Evolutionary conservation across 768 basidiomycete species (phyloP).

Genomic region (Macrolepiota fuliginosa): DNA sequence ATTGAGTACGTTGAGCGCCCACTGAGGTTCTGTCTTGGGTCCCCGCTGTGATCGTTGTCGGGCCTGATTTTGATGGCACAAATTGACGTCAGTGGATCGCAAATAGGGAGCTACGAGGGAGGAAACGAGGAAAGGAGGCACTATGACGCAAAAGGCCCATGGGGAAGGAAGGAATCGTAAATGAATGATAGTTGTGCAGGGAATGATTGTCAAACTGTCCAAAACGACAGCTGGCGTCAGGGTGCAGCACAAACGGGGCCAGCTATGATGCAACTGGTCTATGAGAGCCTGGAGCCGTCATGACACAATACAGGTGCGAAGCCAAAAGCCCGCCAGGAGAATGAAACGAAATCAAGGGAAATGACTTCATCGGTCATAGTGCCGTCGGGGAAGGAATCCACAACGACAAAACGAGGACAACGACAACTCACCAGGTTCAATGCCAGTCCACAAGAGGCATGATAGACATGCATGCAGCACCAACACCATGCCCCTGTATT

Average conservation of each 20-base stretch:
- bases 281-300: conserved; percentile 11
- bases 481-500: conserved; percentile 83
- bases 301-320: conserved; percentile 13
- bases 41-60: conserved; percentile 36
- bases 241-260: not conserved
- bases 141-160: conserved; percentile 7
- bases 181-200: conserved; percentile 4
- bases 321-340: conserved; percentile 13
- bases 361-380: conserved; percentile 5
- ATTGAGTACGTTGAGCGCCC: conserved; percentile 42
- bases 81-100: conserved; percentile 3
- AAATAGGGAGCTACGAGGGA: not conserved
- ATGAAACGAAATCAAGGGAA: conserved; percentile 9
- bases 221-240: not conserved
- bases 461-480: conserved; percentile 69
- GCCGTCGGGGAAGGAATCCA: conserved; percentile 9
- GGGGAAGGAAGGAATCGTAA: not conserved
- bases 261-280: conserved; percentile 9
- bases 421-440: conserved; percentile 54
- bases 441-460: conserved; percentile 66
- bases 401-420: not conserved
- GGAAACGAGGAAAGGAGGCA: not conserved
- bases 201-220: not conserved
- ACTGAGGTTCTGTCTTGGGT: conserved; percentile 36
- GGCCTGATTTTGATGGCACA: conserved; percentile 26